Evolutionary conservation across 257 asterid genomes (phyloP).

Genomic region (Lycium barbarum): DNA sequence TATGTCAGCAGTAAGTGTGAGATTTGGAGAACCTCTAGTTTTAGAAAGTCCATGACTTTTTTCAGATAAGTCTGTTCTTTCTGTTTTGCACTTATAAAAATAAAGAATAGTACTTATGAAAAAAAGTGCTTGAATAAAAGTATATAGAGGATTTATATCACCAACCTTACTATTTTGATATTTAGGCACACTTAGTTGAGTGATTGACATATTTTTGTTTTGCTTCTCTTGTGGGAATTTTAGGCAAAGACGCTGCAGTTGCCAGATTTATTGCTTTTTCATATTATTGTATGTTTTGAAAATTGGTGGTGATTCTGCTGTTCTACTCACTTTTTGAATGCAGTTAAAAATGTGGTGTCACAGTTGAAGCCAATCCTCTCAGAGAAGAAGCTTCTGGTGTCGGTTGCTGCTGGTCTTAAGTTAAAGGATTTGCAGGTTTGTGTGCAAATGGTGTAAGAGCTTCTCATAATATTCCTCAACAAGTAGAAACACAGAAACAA

Average conservation of each 20-base stretch:
- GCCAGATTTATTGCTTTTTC: neutral
- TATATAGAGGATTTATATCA: neutral
- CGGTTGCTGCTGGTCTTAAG: constrained; percentile 95
- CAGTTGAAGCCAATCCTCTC: constrained; percentile 71
- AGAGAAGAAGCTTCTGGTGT: constrained; percentile 80
- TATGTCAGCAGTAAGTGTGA: neutral
- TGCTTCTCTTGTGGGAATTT: neutral
- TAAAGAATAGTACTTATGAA: neutral
- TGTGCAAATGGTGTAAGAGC: constrained; percentile 26
- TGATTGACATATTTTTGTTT: neutral
- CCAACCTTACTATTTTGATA: constrained; percentile 9
- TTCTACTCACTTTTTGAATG: constrained; percentile 22
- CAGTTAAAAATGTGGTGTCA: constrained; percentile 74
- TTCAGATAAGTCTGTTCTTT: neutral
- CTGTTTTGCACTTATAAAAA: neutral
- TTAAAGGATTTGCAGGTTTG: constrained; percentile 88
- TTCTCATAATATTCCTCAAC: constrained; percentile 6
- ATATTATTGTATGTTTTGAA: neutral
- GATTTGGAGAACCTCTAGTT: constrained; percentile 16
- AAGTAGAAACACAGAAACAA: neutral
- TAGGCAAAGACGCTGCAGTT: neutral
- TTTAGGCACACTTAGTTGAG: neutral
- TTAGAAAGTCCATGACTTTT: neutral
- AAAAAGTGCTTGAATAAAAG: neutral
- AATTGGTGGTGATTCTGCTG: constrained; percentile 20